phyloP scores from a whole-genome alignment of 257 asterid genomes.

The Capsicum baccatum region DNA sequence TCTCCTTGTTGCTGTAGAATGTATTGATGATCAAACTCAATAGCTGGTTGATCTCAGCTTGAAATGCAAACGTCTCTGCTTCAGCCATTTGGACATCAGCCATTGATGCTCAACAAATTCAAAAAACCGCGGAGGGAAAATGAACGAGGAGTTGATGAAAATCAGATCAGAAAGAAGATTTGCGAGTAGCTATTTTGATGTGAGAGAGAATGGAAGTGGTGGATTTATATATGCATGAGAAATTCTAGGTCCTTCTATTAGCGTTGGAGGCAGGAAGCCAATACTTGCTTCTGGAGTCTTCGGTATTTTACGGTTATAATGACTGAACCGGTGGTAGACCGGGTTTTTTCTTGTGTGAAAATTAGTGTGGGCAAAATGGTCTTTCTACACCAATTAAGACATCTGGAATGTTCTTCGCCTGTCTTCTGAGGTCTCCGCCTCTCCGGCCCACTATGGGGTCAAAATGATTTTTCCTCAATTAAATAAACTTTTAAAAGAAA shows the following conservation, averaged over 20 bases:
- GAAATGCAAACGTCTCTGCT: slow-evolving; percentile 21
- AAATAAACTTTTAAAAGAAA: no score
- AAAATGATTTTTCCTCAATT: no score
- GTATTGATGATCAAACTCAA: slow-evolving; percentile 19
- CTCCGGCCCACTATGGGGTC: no score
- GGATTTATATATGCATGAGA: slow-evolving; percentile 7
- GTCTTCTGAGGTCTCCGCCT: no score
- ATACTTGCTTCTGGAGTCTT: slow-evolving; percentile 7
- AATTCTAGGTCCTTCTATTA: slow-evolving; percentile 24
- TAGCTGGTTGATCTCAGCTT: slow-evolving; percentile 22
- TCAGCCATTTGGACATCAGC: slow-evolving; percentile 22
- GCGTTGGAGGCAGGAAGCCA: background rate
- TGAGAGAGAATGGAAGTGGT: no score
- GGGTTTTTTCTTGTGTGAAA: background rate
- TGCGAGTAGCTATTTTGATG: background rate
- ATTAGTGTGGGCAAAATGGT: background rate
- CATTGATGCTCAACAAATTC: background rate
- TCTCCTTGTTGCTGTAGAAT: slow-evolving; percentile 21
- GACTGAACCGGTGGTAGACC: background rate
- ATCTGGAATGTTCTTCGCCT: slow-evolving; percentile 13
- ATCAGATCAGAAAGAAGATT: background rate
- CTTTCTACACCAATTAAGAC: background rate
- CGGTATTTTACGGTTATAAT: background rate
- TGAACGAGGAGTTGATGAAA: background rate
- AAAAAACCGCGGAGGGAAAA: background rate